These are phyloP conservation scores for Paraphoma chrysanthemicola DNA, from an alignment of 2,329 filamentous ascomycete species.

Conservation along the genomic window DNA sequence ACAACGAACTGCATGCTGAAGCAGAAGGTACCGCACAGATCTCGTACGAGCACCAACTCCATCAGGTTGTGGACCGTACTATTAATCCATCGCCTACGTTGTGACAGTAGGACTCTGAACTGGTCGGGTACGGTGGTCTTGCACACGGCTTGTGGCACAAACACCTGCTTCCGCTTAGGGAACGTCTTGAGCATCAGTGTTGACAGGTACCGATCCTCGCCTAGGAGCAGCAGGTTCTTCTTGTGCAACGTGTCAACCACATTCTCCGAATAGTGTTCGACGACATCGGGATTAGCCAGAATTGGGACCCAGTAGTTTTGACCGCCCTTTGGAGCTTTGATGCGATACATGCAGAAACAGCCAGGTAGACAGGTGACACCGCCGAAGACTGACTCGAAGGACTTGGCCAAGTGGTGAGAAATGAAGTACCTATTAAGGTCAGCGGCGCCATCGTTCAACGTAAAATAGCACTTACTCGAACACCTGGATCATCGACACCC, in stretches of 20 bases:
- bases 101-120: constrained; percentile 91
- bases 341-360: constrained; percentile 99
- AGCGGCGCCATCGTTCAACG: constrained; percentile 32
- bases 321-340: constrained; percentile 97
- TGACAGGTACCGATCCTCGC: constrained; percentile 93
- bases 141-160: constrained; percentile 97
- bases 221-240: constrained; percentile 90
- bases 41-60: constrained; percentile 93
- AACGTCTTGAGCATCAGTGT: constrained; percentile 99
- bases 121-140: constrained; percentile 95
- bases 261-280: constrained; percentile 99
- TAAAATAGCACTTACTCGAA: constrained; percentile 71
- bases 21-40: constrained; percentile 98
- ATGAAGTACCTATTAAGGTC: constrained; percentile 76
- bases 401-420: constrained; percentile 95
- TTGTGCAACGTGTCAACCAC: constrained; percentile 98
- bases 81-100: constrained; percentile 98
- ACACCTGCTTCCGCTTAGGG: constrained; percentile 98
- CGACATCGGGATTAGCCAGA: constrained; percentile 95
- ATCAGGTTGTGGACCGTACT: constrained; percentile 98
- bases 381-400: constrained; percentile 97
- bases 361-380: constrained; percentile 98
- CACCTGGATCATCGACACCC: constrained; percentile 98
- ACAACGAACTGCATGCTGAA: constrained; percentile 99
- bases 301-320: constrained; percentile 99